Evolutionary conservation across 2,329 filamentous ascomycete species (phyloP).

Genomic region (Periconia digitata): DNA sequence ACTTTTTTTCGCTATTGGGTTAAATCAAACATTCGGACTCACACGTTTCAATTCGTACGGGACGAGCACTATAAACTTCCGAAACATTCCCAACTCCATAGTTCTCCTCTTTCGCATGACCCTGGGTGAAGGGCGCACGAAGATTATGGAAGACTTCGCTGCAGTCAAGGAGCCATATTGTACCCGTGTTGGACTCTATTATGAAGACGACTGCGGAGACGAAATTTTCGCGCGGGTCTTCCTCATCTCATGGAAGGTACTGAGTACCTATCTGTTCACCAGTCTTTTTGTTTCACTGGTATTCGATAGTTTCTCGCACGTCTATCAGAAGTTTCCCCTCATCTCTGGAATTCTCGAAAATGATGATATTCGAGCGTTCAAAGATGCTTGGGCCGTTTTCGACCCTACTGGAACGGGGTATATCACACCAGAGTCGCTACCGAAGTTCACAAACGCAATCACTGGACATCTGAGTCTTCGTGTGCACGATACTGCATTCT

Average conservation of each 20-base stretch:
- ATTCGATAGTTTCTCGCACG: not conserved
- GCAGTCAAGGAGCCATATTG: not conserved
- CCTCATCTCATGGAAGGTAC: not conserved
- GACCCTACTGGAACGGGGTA: not conserved
- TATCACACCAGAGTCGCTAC: not conserved
- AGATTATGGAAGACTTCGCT: not conserved
- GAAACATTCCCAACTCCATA: not conserved
- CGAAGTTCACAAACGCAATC: not conserved
- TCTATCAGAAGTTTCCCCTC: not conserved
- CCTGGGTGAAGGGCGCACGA: not conserved
- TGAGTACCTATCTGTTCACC: not conserved
- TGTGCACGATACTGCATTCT: not conserved
- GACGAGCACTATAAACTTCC: not conserved
- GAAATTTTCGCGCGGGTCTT: not conserved
- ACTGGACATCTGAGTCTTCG: not conserved
- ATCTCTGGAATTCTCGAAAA: not conserved
- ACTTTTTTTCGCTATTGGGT: not conserved
- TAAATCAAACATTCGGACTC: not conserved
- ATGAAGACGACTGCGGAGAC: not conserved
- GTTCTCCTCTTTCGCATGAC: not conserved
- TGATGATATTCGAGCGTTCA: not conserved
- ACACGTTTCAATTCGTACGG: not conserved
- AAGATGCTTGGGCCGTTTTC: not conserved
- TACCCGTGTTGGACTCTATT: not conserved
- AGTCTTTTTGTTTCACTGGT: not conserved